Evolutionary conservation across 495 filamentous ascomycete species (phyloP), one percentile per base, ranked within the genome.

Genomic region (Baudoinia panamericana): DNA sequence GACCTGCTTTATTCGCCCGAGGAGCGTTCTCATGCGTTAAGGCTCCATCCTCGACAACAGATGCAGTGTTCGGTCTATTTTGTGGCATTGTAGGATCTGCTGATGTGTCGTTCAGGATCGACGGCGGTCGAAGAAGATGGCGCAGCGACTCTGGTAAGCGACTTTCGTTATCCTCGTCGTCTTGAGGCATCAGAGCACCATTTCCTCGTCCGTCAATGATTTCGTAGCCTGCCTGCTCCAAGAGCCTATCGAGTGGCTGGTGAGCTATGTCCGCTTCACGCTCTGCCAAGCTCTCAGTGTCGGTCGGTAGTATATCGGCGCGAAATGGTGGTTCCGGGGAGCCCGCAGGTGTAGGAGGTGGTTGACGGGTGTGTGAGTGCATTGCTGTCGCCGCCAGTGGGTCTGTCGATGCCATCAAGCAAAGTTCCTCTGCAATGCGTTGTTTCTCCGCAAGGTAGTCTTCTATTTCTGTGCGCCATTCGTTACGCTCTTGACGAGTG

Each of bases 401-500:
- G 22, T 52, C 50, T 5, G 28, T 7, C 5, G 5, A 9, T 6
- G 36, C 25, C 16, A 26, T 39, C 3, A 21, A 7, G 4, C 13
- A 5, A 13, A 48, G 17, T 11, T 45, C 33, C 28, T 36, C 20
- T 26, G 41, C 18, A 6, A 46, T 16, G 3, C 8, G 30, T 13
- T 47, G 35, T 19, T 29, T 18, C 30, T 46, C 47, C 12, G 10
- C 37, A 1, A 32, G 29, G 1, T 42, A 41, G 30, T 16, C 32
- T 1, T 51, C 52, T 11, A 58, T 54, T 30, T 57, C 36, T 15
- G 32, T 36, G 17, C 73, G 63, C 61, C 71, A 71, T 35, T 60
- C 62, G 30, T 73, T 65, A 26, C 84, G 76, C 39, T 75, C 65
- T 16, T 62, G 58, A 40, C 73, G 76, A 0, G 75, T 84, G 12